Conservation (phyloP, 345 rosid genomes). For the Odontarrhena argentea region DNA sequence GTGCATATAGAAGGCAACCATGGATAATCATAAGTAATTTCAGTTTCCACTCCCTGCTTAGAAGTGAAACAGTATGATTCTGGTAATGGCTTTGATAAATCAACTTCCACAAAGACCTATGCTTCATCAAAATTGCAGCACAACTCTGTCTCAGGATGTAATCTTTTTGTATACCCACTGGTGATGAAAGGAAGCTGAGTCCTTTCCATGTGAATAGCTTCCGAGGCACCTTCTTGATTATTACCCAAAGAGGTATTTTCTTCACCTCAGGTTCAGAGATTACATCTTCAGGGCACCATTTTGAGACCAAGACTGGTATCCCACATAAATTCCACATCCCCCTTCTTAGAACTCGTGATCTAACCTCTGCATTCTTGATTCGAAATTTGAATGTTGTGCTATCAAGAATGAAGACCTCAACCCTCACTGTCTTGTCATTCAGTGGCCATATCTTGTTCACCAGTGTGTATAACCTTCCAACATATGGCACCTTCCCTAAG, state of each 20-base stretch:
- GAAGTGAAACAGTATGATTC: too few relatives aligned
- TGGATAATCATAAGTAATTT: too few relatives aligned
- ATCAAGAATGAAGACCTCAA: neutral
- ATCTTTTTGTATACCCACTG: too few relatives aligned
- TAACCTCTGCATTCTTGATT: too few relatives aligned
- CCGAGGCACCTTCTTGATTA: neutral
- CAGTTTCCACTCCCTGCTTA: too few relatives aligned
- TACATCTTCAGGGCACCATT: neutral
- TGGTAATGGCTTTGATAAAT: too few relatives aligned
- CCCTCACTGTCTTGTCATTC: too few relatives aligned
- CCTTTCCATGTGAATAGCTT: neutral
- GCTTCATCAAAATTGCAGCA: too few relatives aligned
- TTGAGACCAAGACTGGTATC: neutral
- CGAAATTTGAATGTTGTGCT: neutral
- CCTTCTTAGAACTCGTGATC: neutral
- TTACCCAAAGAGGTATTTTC: neutral
- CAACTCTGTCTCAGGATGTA: too few relatives aligned
- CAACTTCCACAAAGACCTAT: too few relatives aligned
- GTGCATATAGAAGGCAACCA: too few relatives aligned
- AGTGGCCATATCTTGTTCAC: neutral
- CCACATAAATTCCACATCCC: neutral
- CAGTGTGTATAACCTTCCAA: neutral
- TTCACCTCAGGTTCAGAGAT: neutral
- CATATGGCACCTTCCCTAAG: neutral
- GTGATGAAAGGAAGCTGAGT: too few relatives aligned